phyloP scores from a whole-genome alignment of 2,329 filamentous ascomycete genomes.

The Cryphonectria carpinicola region DNA sequence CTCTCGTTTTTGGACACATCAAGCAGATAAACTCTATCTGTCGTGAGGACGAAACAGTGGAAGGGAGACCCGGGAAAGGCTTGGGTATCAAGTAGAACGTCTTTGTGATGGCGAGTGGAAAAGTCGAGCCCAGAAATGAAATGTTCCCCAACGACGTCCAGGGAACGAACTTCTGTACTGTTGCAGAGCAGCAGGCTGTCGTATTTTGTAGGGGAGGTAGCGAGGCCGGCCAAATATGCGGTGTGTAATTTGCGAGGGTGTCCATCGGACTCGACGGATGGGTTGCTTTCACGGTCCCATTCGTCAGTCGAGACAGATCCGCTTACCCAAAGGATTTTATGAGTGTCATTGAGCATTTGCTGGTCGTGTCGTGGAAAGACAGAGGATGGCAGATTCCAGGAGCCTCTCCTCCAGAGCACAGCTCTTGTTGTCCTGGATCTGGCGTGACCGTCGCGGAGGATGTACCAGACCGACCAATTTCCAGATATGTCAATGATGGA shows the following conservation, averaged over 20 bases:
- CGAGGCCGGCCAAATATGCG: conserved; percentile 12
- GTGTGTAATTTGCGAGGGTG: background rate
- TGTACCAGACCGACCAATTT: conserved; percentile 70
- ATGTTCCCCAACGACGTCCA: conserved; percentile 19
- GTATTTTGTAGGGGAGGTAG: conserved; percentile 10
- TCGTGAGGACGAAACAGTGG: conserved; percentile 64
- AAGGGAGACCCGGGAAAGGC: conserved; percentile 49
- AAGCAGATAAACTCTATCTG: conserved; percentile 53
- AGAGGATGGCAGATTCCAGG: conserved; percentile 28
- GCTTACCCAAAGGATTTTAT: conserved; percentile 47
- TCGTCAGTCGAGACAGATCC: conserved; percentile 25
- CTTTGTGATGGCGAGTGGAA: conserved; percentile 37
- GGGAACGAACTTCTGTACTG: conserved; percentile 18
- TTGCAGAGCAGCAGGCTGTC: conserved; percentile 27
- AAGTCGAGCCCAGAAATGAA: conserved; percentile 30
- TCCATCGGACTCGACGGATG: conserved; percentile 4
- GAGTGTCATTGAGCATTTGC: conserved; percentile 40
- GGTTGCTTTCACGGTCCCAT: conserved; percentile 32
- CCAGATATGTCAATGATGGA: conserved; percentile 68
- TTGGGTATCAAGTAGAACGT: conserved; percentile 60
- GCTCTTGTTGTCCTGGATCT: conserved; percentile 41
- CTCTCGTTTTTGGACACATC: conserved; percentile 37
- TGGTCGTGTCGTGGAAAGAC: conserved; percentile 36
- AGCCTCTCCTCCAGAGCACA: conserved; percentile 32
- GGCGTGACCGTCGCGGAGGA: conserved; percentile 45